Conservation (phyloP, 176 grass and related monocot species). For the Chrysopogon serrulatus region DNA sequence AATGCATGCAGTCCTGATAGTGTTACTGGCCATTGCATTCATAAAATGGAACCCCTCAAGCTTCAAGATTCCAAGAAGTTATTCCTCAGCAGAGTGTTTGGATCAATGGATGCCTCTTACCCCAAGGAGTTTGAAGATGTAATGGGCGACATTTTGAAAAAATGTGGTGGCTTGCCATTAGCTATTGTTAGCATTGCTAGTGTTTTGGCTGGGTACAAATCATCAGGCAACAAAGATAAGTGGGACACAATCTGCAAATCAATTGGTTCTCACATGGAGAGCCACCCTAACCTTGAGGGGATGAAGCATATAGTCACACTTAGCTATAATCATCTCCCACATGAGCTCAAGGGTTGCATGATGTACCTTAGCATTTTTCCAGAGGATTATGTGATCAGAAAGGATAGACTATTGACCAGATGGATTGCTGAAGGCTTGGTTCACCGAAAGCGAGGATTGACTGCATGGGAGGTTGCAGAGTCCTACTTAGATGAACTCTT, state of each 20-base stretch:
- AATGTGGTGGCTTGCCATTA: not conserved
- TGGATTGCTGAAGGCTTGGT: no score
- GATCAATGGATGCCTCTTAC: not conserved
- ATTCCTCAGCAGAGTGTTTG: not conserved
- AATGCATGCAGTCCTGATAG: no score
- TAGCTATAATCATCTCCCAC: no score
- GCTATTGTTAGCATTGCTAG: not conserved
- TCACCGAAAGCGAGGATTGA: not conserved
- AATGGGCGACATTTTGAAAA: not conserved
- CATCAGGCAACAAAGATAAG: not conserved
- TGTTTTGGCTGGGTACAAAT: not conserved
- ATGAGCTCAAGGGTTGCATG: no score
- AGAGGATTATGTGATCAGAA: no score
- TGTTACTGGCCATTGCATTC: no score
- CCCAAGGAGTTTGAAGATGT: not conserved
- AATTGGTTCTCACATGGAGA: not conserved
- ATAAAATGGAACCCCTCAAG: no score
- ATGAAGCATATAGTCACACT: no score
- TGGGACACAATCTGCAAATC: not conserved
- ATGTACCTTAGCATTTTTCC: no score
- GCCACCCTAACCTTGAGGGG: not conserved
- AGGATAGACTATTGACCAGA: not conserved
- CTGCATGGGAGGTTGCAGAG: not conserved
- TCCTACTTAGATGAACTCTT: not conserved
- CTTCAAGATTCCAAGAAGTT: no score